A percentile compares a stretch with the other conserved stretches of the same genome.
These are phyloP conservation scores for Auricularia cornea DNA, from an alignment of 768 basidiomycete species.

Conservation along the genomic window DNA sequence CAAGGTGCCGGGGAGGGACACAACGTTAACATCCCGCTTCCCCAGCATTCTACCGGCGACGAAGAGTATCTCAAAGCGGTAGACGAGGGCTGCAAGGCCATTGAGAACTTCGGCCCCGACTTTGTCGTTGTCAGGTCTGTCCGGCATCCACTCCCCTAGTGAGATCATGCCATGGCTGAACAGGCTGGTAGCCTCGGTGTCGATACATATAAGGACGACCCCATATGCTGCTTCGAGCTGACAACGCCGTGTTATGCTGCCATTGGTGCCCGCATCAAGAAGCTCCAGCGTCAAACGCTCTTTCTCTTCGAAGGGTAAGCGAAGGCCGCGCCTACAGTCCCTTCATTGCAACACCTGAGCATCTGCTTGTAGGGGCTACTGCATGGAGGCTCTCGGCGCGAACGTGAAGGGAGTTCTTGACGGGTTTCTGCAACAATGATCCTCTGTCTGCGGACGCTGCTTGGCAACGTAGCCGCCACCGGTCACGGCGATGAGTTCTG, in stretches of 20 bases:
- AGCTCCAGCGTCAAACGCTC: constrained; percentile 15
- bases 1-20: constrained; percentile 14
- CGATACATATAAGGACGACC: constrained; percentile 26
- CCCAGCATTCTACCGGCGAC: constrained; percentile 18
- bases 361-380: constrained; percentile 20
- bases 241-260: constrained; percentile 17
- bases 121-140: constrained; percentile 22
- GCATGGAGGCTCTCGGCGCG: constrained; percentile 17
- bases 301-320: constrained; percentile 30
- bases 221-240: constrained; percentile 23
- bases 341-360: background rate
- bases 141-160: background rate
- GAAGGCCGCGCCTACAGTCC: background rate
- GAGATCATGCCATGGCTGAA: background rate
- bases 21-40: constrained; percentile 26
- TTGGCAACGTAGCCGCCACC: too few species aligned
- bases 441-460: too few species aligned
- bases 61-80: constrained; percentile 19
- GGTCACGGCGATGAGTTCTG: too few species aligned
- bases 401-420: constrained; percentile 22
- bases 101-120: constrained; percentile 14
- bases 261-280: constrained; percentile 18
- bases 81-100: constrained; percentile 9
- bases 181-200: constrained; percentile 21
- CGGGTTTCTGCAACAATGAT: constrained; percentile 10